Base-by-base conservation (phyloP, 2,329 filamentous ascomycete species). In the Epichloe glyceriae region DNA sequence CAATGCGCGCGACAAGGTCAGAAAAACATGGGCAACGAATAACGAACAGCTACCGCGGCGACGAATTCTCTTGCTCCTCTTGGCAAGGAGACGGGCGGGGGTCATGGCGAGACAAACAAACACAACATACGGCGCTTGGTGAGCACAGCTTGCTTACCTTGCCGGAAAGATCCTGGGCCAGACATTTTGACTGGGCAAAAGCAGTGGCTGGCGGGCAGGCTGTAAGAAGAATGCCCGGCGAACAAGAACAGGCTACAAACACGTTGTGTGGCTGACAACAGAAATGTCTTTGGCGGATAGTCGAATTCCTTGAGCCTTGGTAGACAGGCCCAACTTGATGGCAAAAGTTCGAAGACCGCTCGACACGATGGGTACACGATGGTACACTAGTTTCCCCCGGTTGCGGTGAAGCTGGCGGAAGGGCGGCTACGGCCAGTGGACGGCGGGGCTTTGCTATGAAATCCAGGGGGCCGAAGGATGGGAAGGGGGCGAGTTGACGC, bases 111-210 rank as follows among this genome's bases (percentile, higher is more conserved):
- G 45, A 46, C 37, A 48, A 40, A 43, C 12, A 17, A 17, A 47
- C 6, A n/a, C 20, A 44, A 22, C 15, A 38, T 22, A 19, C 14
- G 35, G 19, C 35, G 33, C 41, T 17, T 37, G 33, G 22, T 40
- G 19, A 38, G 19, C 19, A 19, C 6, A 49, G 20, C 8, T 17
- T 37, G 46, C 55, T 56, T 49, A 57, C 55, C 55, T 53, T 51
- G 54, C 30, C 46, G 53, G 40, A 52, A 53, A 47, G 53, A 35
- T 39, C 47, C 49, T 30, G 54, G 30, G 10, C 47, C 49, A 17
- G 55, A 53, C 55, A 57, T 57, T 37, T 42, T 46, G 55, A 51
- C 46, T 41, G 50, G 48, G 15, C 33, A 45, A 39, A 17, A 17
- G 38, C 38, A 40, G 41, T 46, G 41, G 15, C 39, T 22, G 37